Evolutionary conservation across 371 early-diverging fungal species (phyloP), one percentile per base, ranked within the genome.

Genomic region (Choanephora cucurbitarum): DNA sequence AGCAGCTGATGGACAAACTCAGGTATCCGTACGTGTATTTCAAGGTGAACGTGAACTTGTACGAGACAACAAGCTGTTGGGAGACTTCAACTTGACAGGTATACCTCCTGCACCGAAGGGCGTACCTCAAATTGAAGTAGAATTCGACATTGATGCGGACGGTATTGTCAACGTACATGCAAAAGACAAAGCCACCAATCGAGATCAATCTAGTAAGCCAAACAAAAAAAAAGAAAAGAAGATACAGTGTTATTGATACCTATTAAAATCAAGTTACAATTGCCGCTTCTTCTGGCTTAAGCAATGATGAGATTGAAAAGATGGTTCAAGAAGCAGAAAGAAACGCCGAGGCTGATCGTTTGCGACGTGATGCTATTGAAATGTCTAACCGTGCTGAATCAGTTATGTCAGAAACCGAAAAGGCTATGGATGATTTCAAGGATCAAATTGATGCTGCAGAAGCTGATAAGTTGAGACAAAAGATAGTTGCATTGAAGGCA

Each of bases 21-120:
- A 94, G 56, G 99, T 99, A 52, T 92, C 94, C 60, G 96, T 99
- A 70, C 91, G 87, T 73, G 96, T 99, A 37, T 99, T 89, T 90
- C 99, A 99, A 79, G 99, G 99, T 62, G 99, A 99, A 84, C 92
- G 99, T 81, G 94, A 96, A 71, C 83, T 98, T 37, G 93, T 92
- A 49, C 85, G 87, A 51, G 96, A 99, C 83, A 99, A 99, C 88
- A 97, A 98, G 80, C 80, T 95, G 37, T 80, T 99, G 50, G 99
- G 99, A 53, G 90, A 97, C 78, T 94, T 99, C 83, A 93, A 95
- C 77, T 87, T 99, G 60, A 82, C 83, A 21, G 91, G 91, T 34
- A 82, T 93, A 40, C 91, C 91, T 23, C 94, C 92, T 49, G 91
- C 92, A 13, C 94, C 97, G 67, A 87, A 91, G 84, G 95, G 99